phyloP scores from a whole-genome alignment of 371 early-diverging fungal species.

The Mortierella sp. region DNA sequence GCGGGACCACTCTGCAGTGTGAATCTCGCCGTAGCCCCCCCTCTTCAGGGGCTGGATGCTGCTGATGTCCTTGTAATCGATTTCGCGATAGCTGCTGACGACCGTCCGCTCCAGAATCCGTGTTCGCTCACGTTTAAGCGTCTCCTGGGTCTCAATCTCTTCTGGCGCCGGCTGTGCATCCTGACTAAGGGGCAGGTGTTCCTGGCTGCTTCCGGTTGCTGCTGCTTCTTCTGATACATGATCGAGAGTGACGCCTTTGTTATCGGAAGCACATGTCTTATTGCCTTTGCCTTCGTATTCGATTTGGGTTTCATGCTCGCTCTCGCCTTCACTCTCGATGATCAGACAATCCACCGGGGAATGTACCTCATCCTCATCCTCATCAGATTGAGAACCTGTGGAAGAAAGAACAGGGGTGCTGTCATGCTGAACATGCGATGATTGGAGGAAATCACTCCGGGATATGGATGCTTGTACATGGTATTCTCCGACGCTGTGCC shows the following conservation, averaged over 20 bases:
- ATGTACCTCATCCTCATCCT: constrained; percentile 32
- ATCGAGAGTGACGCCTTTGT: not conserved
- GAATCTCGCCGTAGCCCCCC: constrained; percentile 53
- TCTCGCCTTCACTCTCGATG: constrained; percentile 16
- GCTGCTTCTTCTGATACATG: not conserved
- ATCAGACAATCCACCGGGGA: constrained; percentile 21
- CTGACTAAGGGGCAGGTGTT: not conserved
- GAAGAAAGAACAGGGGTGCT: constrained; percentile 39
- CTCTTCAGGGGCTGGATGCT: constrained; percentile 38
- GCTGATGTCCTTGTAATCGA: constrained; percentile 37
- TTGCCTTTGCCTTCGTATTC: constrained; percentile 1
- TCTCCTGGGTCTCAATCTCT: constrained; percentile 47
- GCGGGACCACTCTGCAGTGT: constrained; percentile 52
- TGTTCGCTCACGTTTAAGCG: constrained; percentile 44
- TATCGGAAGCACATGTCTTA: too few species aligned
- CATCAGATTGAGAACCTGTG: constrained; percentile 39
- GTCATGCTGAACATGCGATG: constrained; percentile 25
- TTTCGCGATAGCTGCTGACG: constrained; percentile 31
- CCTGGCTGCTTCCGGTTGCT: not conserved
- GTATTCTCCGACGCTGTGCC: constrained; percentile 9
- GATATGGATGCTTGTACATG: constrained; percentile 17
- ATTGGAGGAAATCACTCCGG: constrained; percentile 15
- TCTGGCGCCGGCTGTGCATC: constrained; percentile 8
- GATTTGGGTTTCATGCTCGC: not conserved
- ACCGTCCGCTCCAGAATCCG: constrained; percentile 35